These are phyloP conservation scores for Hemisphaericaspora lyxosophila DNA, from an alignment of 1,139 yeast genomes.

Conservation along the genomic window DNA sequence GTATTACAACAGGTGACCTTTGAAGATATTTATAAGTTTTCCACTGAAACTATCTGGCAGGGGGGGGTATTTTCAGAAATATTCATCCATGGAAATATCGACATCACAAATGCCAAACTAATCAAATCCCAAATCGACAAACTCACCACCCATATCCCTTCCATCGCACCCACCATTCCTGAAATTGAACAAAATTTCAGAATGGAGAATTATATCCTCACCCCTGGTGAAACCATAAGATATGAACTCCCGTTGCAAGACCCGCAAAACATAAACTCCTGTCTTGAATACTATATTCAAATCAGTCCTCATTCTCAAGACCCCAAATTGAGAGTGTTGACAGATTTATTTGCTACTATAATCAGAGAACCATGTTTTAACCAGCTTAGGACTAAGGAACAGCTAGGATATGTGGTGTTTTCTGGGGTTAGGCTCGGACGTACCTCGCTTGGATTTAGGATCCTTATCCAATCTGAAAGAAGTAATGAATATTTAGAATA, in stretches of 20 bases:
- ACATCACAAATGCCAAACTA: constrained; percentile 49
- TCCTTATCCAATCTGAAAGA: constrained; percentile 86
- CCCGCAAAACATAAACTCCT: constrained; percentile 73
- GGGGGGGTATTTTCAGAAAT: constrained; percentile 62
- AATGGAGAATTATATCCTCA: constrained; percentile 40
- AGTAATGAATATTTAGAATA: constrained; percentile 70
- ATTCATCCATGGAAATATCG: constrained; percentile 77
- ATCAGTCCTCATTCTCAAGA: constrained; percentile 49
- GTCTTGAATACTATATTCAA: constrained; percentile 78
- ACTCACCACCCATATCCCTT: constrained; percentile 22
- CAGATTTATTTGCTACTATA: constrained; percentile 70
- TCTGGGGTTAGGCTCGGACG: constrained; percentile 69
- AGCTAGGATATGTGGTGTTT: constrained; percentile 80
- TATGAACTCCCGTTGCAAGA: constrained; percentile 60
- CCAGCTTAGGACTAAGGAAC: constrained; percentile 89
- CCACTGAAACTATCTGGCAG: constrained; percentile 39
- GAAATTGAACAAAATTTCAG: constrained; percentile 24
- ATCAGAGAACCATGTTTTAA: constrained; percentile 86
- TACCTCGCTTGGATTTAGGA: constrained; percentile 72
- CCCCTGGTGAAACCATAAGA: constrained; percentile 42
- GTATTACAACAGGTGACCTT: constrained; percentile 49
- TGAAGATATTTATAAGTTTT: constrained; percentile 49
- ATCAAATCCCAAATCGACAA: constrained; percentile 23
- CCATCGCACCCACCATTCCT: constrained; percentile 43
- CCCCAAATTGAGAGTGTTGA: constrained; percentile 38